Evolutionary conservation across 2,329 filamentous ascomycete species (phyloP), one percentile per base, ranked within the genome.

Genomic region (Aspergillus niger): DNA sequence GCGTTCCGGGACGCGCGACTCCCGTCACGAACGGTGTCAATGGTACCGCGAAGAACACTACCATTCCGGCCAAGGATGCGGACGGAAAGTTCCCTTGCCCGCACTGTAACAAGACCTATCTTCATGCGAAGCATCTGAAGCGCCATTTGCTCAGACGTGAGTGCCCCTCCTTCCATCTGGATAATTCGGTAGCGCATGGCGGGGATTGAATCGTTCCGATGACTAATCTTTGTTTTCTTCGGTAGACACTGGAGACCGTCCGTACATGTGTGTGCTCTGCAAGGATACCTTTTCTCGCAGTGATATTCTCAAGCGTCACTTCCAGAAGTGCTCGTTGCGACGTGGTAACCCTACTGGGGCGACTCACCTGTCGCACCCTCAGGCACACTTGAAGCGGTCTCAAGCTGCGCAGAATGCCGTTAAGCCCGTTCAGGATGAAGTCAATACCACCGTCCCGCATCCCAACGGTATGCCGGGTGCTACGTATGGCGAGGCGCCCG

Each of bases 81-180:
- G 94, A 98, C 76, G 95, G 95, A 74, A 98, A 98, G 82, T 99
- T 96, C 74, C 94, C 95, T 62, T 99, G 95, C 80, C 92, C 92
- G 71, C 93, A 98, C 77, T 99, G 95, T 81, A 97, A 92, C 71
- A 98, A 98, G 83, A 97, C 93, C 6, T 99, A 99, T 75, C 84
- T 98, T 60, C 95, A 98, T 76, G 91, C 94, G 50, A 98, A 99
- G 83, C 95, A 98, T 79, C 80, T 98, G 70, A 98, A 98, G 85
- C 90, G 95, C 72, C 95, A 98, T 84, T 85, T 98, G 61, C 82
- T 98, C 69, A 86, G 95, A 84, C 95, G 94, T 97, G 86, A 92
- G 93, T 90, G 56, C 39, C 55, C 41, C 36, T 61, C 49, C 43
- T 38, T 56, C 30, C 30, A 30, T 17, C 3, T 8, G 6, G 5